Evolutionary conservation across 2,329 filamentous ascomycete genomes (phyloP), one percentile per base, ranked within the genome.

Genomic region (Zymoseptoria tritici): DNA sequence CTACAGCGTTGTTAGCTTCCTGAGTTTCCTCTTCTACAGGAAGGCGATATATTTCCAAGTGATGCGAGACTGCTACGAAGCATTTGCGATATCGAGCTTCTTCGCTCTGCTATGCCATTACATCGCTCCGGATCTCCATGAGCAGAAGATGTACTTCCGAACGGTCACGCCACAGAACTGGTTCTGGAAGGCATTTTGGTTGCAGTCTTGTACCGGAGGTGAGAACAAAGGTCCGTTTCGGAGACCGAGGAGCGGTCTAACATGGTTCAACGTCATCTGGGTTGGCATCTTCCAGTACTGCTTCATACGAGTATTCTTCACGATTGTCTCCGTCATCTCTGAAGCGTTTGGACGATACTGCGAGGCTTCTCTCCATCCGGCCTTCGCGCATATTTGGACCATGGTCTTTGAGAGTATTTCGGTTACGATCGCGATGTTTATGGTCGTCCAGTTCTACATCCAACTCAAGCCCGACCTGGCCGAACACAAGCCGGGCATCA

Each of bases 261-360:
- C 90, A 0, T 94, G 90, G 90, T 95, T 95, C 77, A 96, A 96
- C 72, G 83, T 92, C 61, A 81, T 92, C 66, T 94, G 88, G 88
- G 82, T 89, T 53, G 86, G 87, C 57, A 81, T 94, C 58, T 95
- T 92, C 75, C 90, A 95, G 70, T 95, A 94, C 76, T 91, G 89
- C 76, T 86, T 93, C 69, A 84, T 93, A 63, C 85, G 89, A 52
- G 87, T 93, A 19, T 76, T 86, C 68, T 90, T 91, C 81, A 94
- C 90, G 31, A 80, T 93, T 60, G 84, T 89, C 16, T 87, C 90
- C 0, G 88, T 94, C 20, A 75, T 89, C 42, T 85, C 88, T 0
- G 84, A 96, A 73, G 82, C 85, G 59, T 82, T 83, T 63, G 82
- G 82, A 29, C 78, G 80, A 29, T 95, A 94, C 72, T 96, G 91